A percentile compares a stretch with the other conserved stretches of the same genome.
Evolutionary conservation across 2,329 filamentous ascomycete genomes (phyloP).

Genomic region (Scedosporium boydii): DNA sequence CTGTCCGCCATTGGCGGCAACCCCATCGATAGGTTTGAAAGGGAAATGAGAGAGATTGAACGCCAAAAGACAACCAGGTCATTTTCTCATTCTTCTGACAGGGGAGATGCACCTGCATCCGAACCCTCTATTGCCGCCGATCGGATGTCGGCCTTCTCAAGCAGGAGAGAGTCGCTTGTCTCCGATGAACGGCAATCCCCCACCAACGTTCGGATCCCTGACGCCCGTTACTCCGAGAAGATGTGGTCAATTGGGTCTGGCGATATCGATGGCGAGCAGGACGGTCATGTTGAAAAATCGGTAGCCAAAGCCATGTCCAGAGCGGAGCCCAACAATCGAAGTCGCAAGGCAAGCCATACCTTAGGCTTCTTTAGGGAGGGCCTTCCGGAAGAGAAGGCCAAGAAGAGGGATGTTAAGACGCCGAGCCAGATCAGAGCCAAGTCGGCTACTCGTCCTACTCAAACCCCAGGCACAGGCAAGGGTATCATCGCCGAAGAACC

Average conservation of each 20-base stretch:
- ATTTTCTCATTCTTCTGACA: not conserved
- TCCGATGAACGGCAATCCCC: slow-evolving; percentile 3
- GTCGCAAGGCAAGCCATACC: slow-evolving; percentile 58
- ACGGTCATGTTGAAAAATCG: slow-evolving; percentile 55
- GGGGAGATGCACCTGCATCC: not conserved
- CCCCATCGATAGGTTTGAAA: slow-evolving; percentile 3
- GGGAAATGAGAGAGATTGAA: not conserved
- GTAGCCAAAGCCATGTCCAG: slow-evolving; percentile 52
- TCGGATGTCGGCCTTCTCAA: slow-evolving; percentile 8
- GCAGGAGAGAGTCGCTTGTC: not conserved
- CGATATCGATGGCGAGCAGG: slow-evolving; percentile 34
- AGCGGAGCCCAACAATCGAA: slow-evolving; percentile 53
- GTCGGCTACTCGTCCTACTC: not conserved
- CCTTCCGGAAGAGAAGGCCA: slow-evolving; percentile 45
- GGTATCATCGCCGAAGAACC: not conserved
- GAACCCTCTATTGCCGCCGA: slow-evolving; percentile 11
- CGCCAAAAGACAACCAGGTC: not conserved
- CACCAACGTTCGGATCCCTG: slow-evolving; percentile 8
- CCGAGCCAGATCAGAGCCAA: not conserved
- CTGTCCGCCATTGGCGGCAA: not conserved
- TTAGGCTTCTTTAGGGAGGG: slow-evolving; percentile 59
- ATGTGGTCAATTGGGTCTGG: slow-evolving; percentile 53
- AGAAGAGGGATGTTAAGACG: slow-evolving; percentile 37
- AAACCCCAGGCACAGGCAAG: not conserved
- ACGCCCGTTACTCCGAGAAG: slow-evolving; percentile 33